Conservation (phyloP, 345 rosid genomes). For the Hibiscus tridactylites region DNA sequence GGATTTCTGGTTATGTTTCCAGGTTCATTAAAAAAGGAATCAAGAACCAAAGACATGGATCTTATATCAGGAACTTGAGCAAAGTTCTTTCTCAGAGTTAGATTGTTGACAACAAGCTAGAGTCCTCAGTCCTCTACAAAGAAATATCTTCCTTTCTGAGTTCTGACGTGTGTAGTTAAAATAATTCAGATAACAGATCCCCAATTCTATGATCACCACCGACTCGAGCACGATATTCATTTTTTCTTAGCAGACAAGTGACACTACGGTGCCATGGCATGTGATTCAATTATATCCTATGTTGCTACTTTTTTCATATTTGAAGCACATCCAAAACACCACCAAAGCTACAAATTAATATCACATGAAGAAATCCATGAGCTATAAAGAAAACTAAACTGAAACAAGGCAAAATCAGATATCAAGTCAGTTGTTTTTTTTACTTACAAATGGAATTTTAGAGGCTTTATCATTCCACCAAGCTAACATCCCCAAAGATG, state of each 20-base stretch:
- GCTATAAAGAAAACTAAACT: neutral
- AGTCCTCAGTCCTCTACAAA: neutral
- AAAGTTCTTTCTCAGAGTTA: neutral
- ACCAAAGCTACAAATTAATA: neutral
- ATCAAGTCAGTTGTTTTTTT: neutral
- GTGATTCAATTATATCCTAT: neutral
- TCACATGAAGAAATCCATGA: neutral
- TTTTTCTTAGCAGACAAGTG: neutral
- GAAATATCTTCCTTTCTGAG: neutral
- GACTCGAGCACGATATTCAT: neutral
- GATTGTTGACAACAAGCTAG: neutral
- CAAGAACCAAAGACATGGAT: neutral
- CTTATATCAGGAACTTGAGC: neutral
- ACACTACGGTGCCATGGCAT: neutral
- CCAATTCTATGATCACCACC: neutral
- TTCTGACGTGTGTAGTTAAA: neutral
- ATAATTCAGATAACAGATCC: neutral
- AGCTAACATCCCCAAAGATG: conserved; percentile 55
- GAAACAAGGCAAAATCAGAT: neutral
- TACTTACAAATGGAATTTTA: conserved; percentile 71
- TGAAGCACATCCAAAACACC: neutral
- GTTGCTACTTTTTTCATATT: neutral
- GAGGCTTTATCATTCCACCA: conserved; percentile 95
- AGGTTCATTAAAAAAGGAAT: neutral
- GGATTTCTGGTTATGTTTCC: neutral